Conservation (phyloP, 106 monocot species). For the Acorus gramineus region DNA sequence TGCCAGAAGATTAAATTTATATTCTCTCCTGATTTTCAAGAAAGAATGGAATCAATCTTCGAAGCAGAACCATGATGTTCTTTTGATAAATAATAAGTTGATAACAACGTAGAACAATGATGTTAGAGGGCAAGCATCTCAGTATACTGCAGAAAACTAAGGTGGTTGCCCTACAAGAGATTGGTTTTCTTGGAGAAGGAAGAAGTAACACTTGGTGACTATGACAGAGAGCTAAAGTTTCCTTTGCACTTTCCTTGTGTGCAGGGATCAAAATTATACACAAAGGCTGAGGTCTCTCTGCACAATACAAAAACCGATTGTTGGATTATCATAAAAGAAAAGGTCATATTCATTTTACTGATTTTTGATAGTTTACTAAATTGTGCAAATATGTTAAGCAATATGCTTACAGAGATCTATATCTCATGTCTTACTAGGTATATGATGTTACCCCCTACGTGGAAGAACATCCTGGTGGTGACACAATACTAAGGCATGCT, state of each 20-base stretch:
- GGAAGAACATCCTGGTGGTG: constrained; percentile 95
- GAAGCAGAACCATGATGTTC: no score
- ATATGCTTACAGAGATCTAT: background rate
- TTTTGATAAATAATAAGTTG: no score
- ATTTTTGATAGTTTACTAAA: background rate
- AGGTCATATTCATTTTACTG: constrained; percentile 29
- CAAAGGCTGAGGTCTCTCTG: constrained; percentile 63
- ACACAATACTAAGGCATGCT: constrained; percentile 88
- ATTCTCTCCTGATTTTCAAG: no score
- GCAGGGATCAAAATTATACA: constrained; percentile 34
- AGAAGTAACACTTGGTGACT: no score
- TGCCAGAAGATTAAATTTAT: no score
- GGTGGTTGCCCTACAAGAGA: no score
- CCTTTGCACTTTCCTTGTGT: background rate
- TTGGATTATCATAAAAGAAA: constrained; percentile 94
- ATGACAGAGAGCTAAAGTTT: no score
- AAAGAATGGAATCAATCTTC: no score
- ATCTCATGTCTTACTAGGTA: constrained; percentile 30
- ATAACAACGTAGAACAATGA: no score
- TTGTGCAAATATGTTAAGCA: background rate
- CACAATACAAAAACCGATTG: constrained; percentile 81
- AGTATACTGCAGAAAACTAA: no score
- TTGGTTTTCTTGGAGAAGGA: no score
- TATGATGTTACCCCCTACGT: constrained; percentile 96
- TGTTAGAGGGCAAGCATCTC: no score